Base-by-base conservation (phyloP, 176 grass and related monocot species). In the Triticum urartu region DNA sequence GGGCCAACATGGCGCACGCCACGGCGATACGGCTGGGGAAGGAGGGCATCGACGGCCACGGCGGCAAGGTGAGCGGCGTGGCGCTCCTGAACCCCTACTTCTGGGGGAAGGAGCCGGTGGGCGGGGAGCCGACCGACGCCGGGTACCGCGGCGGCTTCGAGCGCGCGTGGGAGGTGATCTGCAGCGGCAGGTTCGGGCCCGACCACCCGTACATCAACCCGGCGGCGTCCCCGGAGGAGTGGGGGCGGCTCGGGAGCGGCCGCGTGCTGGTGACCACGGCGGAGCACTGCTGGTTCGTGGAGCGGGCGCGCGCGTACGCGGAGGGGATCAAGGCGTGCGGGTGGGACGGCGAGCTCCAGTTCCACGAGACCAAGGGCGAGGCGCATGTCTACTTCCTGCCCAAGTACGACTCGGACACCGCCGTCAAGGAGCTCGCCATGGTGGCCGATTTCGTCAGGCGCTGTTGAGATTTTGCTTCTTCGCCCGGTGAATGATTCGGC, bases 1-100 rank as follows among this genome's bases (percentile, higher is more conserved):
- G 96, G n/a, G 93, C 38, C 4, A 98, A 98, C 86, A 94, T 91
- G 76, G 91, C 88, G 11, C 93, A 98, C 90, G 81, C 91, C 78
- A 64, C 83, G 10, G 91, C 86, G 43, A 68, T 94, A 5, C 68
- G 93, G 86, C 84, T 95, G 79, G 64, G 85, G 62, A 87, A 83
- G 78, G 90, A 95, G 9, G 79, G 82, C 38, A 42, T 95, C 79
- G 82, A 86, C 10, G 90, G 88, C 2, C 28, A 11, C 25, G 82
- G 83, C 25, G 78, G 62, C 74, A 72, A 26, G 75, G 54, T 94
- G 36, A 77, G 42, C 74, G 90, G 95, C 72, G 1, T 93, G n/a
- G 82, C 62, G 43, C 90, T 97, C 61, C 18, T 97, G 59, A 89
- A 97, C 61, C 92, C 95, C 0, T 97, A 91, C 83, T 94, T 97